Percentiles rank a stretch among this genome's conserved stretches.
These are phyloP conservation scores for Cutaneotrichosporon sp. DNA, from an alignment of 1,284 basidiomycete species.

Conservation along the genomic window DNA sequence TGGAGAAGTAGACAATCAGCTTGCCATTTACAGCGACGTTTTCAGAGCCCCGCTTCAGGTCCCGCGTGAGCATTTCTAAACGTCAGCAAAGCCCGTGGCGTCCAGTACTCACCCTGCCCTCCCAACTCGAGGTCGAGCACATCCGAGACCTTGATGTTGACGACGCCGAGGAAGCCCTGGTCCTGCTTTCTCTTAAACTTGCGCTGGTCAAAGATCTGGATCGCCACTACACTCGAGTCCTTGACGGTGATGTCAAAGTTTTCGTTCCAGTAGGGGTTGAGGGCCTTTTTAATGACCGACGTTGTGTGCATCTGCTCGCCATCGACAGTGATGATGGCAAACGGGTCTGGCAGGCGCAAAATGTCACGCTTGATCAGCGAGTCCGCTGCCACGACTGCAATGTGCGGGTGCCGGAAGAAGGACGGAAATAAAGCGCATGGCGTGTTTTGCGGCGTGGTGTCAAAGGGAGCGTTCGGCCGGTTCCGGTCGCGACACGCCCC, in stretches of 20 bases:
- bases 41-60: conserved; percentile 80
- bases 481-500: not conserved
- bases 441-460: not conserved
- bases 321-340: conserved; percentile 90
- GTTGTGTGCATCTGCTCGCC: conserved; percentile 91
- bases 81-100: not conserved
- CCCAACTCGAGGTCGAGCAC: conserved; percentile 84
- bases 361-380: conserved; percentile 84
- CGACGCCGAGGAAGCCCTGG: conserved; percentile 90
- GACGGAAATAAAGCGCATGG: not conserved
- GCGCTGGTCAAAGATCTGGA: conserved; percentile 95
- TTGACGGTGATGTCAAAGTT: conserved; percentile 84
- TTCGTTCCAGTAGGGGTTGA: conserved; percentile 92
- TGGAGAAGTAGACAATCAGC: conserved; percentile 75
- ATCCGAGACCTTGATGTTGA: conserved; percentile 83
- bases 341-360: conserved; percentile 86
- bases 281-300: conserved; percentile 77
- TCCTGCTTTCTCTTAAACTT: conserved; percentile 84
- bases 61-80: conserved; percentile 69
- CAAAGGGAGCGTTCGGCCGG: not conserved
- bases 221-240: conserved; percentile 82
- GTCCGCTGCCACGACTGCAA: conserved; percentile 77
- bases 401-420: not conserved
- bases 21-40: conserved; percentile 81
- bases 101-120: conserved; percentile 62